phyloP scores from a whole-genome alignment of 2,329 filamentous ascomycete genomes.

The Pyrenochaeta sp. region DNA sequence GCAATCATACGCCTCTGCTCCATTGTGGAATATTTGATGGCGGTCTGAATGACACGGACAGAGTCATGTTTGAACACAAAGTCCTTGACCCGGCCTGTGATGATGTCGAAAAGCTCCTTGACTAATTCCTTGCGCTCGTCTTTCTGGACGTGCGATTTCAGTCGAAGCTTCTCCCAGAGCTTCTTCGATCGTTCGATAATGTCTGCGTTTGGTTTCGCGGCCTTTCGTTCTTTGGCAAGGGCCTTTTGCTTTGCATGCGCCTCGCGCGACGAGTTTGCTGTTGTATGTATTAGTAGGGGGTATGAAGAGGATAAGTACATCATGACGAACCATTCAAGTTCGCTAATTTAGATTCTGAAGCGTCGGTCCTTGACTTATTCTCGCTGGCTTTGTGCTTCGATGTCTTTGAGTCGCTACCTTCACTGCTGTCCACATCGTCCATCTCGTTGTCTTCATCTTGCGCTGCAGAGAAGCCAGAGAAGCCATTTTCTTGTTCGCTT shows the following conservation, averaged over 20 bases:
- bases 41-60: slow-evolving; percentile 94
- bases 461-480: slow-evolving; percentile 43
- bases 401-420: slow-evolving; percentile 24
- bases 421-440: slow-evolving; percentile 24
- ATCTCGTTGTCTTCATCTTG: slow-evolving; percentile 35
- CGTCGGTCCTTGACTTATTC: slow-evolving; percentile 32
- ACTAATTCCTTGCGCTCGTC: slow-evolving; percentile 88
- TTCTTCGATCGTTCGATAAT: slow-evolving; percentile 90
- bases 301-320: neutral
- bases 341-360: slow-evolving; percentile 30
- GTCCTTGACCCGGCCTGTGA: slow-evolving; percentile 89
- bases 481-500: slow-evolving; percentile 46
- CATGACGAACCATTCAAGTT: slow-evolving; percentile 35
- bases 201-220: slow-evolving; percentile 91
- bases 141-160: slow-evolving; percentile 90
- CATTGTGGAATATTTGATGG: slow-evolving; percentile 90
- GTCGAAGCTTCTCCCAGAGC: slow-evolving; percentile 91
- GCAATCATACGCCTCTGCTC: slow-evolving; percentile 88
- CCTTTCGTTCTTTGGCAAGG: slow-evolving; percentile 85
- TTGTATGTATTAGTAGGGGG: slow-evolving; percentile 16
- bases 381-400: slow-evolving; percentile 34
- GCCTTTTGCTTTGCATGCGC: slow-evolving; percentile 93
- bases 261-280: slow-evolving; percentile 79
- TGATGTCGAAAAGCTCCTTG: slow-evolving; percentile 87
- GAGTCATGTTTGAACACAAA: slow-evolving; percentile 99